Conservation (phyloP, 2,329 filamentous ascomycete species). For the Pseudomassariella vexata region DNA sequence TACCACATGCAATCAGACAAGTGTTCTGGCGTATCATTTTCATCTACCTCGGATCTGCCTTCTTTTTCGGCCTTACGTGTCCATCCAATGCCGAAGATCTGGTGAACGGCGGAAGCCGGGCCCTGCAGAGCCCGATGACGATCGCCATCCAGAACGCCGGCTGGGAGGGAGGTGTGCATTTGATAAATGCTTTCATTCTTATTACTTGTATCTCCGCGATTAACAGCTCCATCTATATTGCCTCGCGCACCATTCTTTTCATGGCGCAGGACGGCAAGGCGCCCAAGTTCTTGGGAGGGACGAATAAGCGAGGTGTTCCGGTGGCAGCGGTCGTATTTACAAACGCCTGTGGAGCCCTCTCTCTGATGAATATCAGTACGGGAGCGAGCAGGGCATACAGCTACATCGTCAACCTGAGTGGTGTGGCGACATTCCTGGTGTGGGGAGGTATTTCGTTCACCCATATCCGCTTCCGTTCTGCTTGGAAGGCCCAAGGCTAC, state of each 20-base stretch:
- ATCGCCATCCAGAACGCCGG: conserved; percentile 69
- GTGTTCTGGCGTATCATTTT: conserved; percentile 58
- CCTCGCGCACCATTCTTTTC: conserved; percentile 67
- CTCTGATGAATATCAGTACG: conserved; percentile 69
- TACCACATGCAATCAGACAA: conserved; percentile 54
- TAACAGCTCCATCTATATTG: conserved; percentile 74
- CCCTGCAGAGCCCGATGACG: conserved; percentile 67
- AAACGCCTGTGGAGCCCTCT: conserved; percentile 64
- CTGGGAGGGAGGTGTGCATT: conserved; percentile 65
- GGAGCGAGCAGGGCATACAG: conserved; percentile 59
- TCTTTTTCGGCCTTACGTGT: conserved; percentile 71
- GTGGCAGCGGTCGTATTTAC: conserved; percentile 60
- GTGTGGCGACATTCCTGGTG: conserved; percentile 66
- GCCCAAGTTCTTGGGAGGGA: conserved; percentile 62
- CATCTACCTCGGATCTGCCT: conserved; percentile 62
- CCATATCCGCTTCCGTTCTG: conserved; percentile 65
- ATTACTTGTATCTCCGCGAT: conserved; percentile 66
- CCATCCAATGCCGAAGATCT: conserved; percentile 62
- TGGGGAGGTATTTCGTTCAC: conserved; percentile 67
- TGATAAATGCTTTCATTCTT: conserved; percentile 75
- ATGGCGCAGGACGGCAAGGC: conserved; percentile 72
- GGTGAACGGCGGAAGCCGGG: conserved; percentile 54
- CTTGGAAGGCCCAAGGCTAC: conserved; percentile 55
- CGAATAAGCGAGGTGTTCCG: conserved; percentile 56
- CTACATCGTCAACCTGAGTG: conserved; percentile 66